These are phyloP conservation scores for Niveomyces coronatus DNA, from an alignment of 2,329 filamentous ascomycete species.

Conservation along the genomic window DNA sequence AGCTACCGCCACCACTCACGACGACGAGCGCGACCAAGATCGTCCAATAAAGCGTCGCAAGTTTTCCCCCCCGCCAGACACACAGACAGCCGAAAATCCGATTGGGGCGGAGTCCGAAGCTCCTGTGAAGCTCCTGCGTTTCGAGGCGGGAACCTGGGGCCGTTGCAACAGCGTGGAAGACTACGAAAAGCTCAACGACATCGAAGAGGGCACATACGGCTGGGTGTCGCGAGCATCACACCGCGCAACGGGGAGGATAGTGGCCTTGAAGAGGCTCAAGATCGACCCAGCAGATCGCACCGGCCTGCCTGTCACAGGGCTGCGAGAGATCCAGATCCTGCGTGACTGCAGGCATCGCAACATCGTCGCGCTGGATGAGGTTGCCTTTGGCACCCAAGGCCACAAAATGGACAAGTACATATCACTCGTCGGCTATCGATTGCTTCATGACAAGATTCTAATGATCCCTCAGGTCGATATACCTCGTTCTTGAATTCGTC, in stretches of 20 bases:
- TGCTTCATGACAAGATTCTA: slow-evolving; percentile 9
- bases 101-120: slow-evolving; percentile 13
- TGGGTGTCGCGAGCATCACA: slow-evolving; percentile 82
- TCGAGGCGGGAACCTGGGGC: slow-evolving; percentile 58
- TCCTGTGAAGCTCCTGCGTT: slow-evolving; percentile 54
- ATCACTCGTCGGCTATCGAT: slow-evolving; percentile 1
- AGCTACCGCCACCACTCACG: slow-evolving; percentile 24
- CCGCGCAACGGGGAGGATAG: slow-evolving; percentile 61
- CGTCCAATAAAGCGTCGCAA: slow-evolving; percentile 53
- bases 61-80: slow-evolving; percentile 36
- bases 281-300: slow-evolving; percentile 63
- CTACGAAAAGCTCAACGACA: slow-evolving; percentile 89
- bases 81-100: slow-evolving; percentile 14
- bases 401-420: slow-evolving; percentile 43
- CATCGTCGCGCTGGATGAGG: slow-evolving; percentile 71
- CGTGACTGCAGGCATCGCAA: slow-evolving; percentile 72
- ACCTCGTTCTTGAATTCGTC: slow-evolving; percentile 92
- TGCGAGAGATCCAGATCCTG: slow-evolving; percentile 89
- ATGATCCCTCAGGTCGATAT: slow-evolving; percentile 50
- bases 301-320: slow-evolving; percentile 81
- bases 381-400: slow-evolving; percentile 63
- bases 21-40: slow-evolving; percentile 21
- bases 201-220: slow-evolving; percentile 95
- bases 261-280: slow-evolving; percentile 91
- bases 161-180: slow-evolving; percentile 69